These are phyloP conservation scores for Botryotinia narcissicola DNA, from an alignment of 2,329 filamentous ascomycete genomes.

Conservation along the genomic window DNA sequence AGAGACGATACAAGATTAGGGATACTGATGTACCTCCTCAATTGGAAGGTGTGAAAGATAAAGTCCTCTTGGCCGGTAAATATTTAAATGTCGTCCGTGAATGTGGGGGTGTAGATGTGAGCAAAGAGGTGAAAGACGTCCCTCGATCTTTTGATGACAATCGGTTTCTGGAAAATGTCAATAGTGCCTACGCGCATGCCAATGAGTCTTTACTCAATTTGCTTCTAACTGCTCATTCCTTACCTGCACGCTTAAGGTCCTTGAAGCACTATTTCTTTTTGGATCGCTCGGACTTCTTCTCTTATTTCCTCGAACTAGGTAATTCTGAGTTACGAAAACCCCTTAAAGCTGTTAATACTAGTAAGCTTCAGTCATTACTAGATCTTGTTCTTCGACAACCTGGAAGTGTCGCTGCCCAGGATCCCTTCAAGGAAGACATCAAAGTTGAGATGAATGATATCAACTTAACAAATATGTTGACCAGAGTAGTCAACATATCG, in stretches of 20 bases:
- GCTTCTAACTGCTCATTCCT: constrained; percentile 85
- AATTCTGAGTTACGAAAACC: constrained; percentile 87
- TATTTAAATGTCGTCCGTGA: constrained; percentile 97
- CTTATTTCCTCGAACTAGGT: constrained; percentile 92
- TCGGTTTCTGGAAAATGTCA: constrained; percentile 93
- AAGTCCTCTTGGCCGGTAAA: constrained; percentile 91
- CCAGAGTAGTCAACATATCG: constrained; percentile 94
- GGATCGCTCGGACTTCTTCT: constrained; percentile 96
- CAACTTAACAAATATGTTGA: constrained; percentile 87
- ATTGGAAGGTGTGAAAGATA: constrained; percentile 85
- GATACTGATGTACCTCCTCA: constrained; percentile 91
- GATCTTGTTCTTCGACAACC: constrained; percentile 95
- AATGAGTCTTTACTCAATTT: constrained; percentile 91
- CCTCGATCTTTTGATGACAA: constrained; percentile 89
- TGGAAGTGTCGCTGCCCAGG: constrained; percentile 86
- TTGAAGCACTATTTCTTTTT: constrained; percentile 99
- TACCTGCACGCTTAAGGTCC: constrained; percentile 82
- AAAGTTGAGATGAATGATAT: constrained; percentile 97
- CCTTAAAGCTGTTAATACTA: constrained; percentile 82
- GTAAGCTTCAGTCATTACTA: constrained; percentile 91
- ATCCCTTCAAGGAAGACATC: constrained; percentile 98
- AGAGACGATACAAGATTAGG: constrained; percentile 91
- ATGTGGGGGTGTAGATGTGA: constrained; percentile 92
- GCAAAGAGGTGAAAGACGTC: constrained; percentile 83
- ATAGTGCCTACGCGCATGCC: constrained; percentile 89